Evolutionary conservation across 2,329 filamentous ascomycete species (phyloP).

Genomic region (Septoria petroselini): DNA sequence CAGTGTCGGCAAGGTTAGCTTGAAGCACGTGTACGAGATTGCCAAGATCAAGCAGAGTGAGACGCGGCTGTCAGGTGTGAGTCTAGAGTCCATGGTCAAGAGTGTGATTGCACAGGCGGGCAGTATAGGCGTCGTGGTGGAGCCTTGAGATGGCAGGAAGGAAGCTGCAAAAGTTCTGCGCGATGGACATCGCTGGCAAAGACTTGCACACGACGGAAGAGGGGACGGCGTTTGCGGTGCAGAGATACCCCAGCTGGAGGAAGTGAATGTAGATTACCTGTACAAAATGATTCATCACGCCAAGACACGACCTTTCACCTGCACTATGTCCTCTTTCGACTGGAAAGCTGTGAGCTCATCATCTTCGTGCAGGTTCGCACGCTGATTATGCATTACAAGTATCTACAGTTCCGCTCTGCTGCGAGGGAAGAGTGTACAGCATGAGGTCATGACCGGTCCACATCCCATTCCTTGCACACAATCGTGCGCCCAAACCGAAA

Average conservation of each 20-base stretch:
- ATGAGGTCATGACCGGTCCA: constrained; percentile 22
- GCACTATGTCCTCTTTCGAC: no score
- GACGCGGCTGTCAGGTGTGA: constrained; percentile 61
- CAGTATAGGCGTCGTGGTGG: constrained; percentile 50
- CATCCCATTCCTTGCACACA: not conserved
- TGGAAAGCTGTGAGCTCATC: no score
- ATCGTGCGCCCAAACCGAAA: constrained; percentile 6
- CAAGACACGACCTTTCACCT: not conserved
- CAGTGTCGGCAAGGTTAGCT: constrained; percentile 74
- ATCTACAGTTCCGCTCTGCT: constrained; percentile 23
- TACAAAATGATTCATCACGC: no score
- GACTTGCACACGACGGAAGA: not conserved
- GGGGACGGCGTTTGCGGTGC: constrained; percentile 8
- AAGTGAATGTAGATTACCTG: no score
- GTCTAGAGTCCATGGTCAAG: constrained; percentile 73
- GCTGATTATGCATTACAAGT: constrained; percentile 26
- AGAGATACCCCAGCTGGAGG: constrained; percentile 11
- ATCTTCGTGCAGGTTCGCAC: constrained; percentile 8
- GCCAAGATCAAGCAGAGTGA: constrained; percentile 80
- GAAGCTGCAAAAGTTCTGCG: not conserved
- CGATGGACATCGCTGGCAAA: not conserved
- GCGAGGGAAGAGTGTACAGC: constrained; percentile 20
- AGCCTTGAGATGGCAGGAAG: constrained; percentile 44
- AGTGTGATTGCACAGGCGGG: constrained; percentile 62
- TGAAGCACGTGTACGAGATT: constrained; percentile 98